phyloP scores from a whole-genome alignment of 768 basidiomycete species.

The Pholiota conissans region DNA sequence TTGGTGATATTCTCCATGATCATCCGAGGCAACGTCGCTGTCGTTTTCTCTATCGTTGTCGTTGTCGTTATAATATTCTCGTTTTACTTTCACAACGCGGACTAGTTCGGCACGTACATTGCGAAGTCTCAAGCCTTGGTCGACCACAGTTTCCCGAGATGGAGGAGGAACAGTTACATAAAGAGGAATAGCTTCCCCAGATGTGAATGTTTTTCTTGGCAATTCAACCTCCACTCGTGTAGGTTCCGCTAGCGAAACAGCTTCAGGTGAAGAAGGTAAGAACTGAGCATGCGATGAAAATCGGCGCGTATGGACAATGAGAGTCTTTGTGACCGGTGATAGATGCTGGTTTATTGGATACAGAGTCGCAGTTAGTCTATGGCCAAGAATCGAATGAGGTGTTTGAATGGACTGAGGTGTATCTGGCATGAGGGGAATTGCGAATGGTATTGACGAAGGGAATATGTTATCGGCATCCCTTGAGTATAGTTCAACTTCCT shows the following conservation, averaged over 20 bases:
- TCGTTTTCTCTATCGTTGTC: conserved; percentile 33
- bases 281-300: conserved; percentile 65
- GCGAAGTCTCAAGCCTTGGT: conserved; percentile 70
- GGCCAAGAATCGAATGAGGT: conserved; percentile 68
- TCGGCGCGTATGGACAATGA: conserved; percentile 71
- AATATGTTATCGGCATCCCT: conserved; percentile 37
- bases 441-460: conserved; percentile 74
- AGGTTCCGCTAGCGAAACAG: conserved; percentile 57
- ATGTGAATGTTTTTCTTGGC: conserved; percentile 68
- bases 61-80: conserved; percentile 40
- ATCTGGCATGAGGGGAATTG: conserved; percentile 76
- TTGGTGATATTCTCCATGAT: conserved; percentile 32
- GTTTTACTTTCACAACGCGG: conserved; percentile 58
- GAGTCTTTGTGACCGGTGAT: conserved; percentile 48
- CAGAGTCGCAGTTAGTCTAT: conserved; percentile 69
- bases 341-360: conserved; percentile 43
- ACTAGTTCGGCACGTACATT: conserved; percentile 83
- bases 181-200: conserved; percentile 74
- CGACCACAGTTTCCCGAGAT: conserved; percentile 60
- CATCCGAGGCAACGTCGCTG: conserved; percentile 24
- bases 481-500: conserved; percentile 57
- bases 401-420: conserved; percentile 84
- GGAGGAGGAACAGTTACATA: conserved; percentile 84
- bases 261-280: conserved; percentile 61
- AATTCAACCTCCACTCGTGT: conserved; percentile 69